Evolutionary conservation across 371 early-diverging fungal species (phyloP), one percentile per base, ranked within the genome.

Genomic region (Mucor sp.): DNA sequence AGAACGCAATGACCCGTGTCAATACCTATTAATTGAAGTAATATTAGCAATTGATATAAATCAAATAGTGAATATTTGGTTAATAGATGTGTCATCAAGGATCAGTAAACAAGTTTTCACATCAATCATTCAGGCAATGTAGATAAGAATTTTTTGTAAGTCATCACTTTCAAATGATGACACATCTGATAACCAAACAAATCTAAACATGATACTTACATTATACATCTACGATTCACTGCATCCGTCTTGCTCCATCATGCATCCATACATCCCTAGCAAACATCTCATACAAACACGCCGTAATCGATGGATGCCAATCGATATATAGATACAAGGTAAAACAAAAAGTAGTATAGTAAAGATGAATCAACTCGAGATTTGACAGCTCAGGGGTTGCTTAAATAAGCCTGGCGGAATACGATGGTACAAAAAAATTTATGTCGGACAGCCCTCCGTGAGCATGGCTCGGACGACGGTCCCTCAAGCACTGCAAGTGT

Each of bases 121-220:
- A 63, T 68, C 69, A 63, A 63, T 35, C 21, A 35, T 59, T 68
- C 69, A 68, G 69, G 69, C 59, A 68, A 68, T 68, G 69, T 68
- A 68, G 69, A 59, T 68, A 68, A 68, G 63, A 41, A 58, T 53
- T 60, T 62, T 50, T 66, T 53, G 53, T 12, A 63, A 68, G 21
- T 68, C 69, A 68, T 68, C 69, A 63, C 30, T 59, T 67, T 55
- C 43, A 33, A 30, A 23, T 62, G 35, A 33, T 50, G 60, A 58
- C 25, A 32, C 32, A 56, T 56, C n/a, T 32, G 25, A 30, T n/a
- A 32, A 27, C 27, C 56, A 21, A 47, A 15, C 28, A 3, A 33
- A 30, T 3, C 28, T 1, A 21, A 12, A 44, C 17, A 58, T 30
- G 25, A 47, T 21, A 66, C 66, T 66, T 66, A 60, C 60, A 28